Base-by-base conservation (phyloP, 2,329 filamentous ascomycete genomes). In the Mycosphaerella sp. region DNA sequence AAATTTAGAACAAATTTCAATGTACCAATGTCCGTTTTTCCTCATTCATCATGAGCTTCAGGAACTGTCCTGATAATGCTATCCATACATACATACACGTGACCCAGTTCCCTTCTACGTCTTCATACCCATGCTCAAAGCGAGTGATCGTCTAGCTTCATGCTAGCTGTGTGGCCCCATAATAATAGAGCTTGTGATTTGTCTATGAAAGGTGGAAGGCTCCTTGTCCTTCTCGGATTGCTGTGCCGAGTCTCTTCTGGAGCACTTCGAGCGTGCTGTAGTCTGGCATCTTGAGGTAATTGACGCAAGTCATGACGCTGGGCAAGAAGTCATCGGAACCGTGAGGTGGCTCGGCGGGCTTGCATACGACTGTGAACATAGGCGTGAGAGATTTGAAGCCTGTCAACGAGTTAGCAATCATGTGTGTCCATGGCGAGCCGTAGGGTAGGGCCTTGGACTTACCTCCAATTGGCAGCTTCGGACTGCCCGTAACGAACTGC, bases 261-360 rank as follows among this genome's bases (percentile, higher is more conserved):
- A 98, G 83, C 48, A 86, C 79, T 1, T 88, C 81, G 58, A 95
- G 75, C 62, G 76, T 83, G 62, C 84, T 92, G 73, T 98, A 98
- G 72, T 98, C 89, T 17, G 93, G 93, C 67, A 98, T 80, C 74
- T 98, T 98, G 66, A 98, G 82, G 70, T 98, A 98, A 72, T 98
- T 98, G 73, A 95, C 93, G 70, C 95, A 98, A 9, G 95, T 98
- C 95, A 98, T 98, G 70, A 98, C 95, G 69, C 91, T 97, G 10
- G 95, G 93, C n/a, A 98, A 80, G 67, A 97, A 98, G 74, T 98
- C 93, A 67, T 98, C 93, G 4, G 92, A 92, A 3, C 85, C 86
- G 70, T 91, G 93, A 1, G 93, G 93, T 12, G 89, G 84, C 68
- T 98, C 93, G 71, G 89, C 95, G n/a, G 92, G 92, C 72, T 96